Conservation (phyloP, 768 basidiomycete genomes). For the Chlorophyllum brunneum region DNA sequence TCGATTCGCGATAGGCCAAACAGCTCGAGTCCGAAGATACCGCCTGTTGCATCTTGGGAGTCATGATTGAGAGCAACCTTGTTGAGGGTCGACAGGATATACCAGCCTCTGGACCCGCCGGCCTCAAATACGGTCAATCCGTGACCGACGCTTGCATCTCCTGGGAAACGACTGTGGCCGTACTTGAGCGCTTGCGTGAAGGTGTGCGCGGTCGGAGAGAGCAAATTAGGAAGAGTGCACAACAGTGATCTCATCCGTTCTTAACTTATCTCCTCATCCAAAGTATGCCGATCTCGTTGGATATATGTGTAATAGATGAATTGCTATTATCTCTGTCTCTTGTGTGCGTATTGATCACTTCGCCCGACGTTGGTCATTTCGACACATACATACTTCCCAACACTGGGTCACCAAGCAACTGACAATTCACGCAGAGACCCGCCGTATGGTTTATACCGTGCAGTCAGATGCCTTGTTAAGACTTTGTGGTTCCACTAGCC, state of each 20-base stretch:
- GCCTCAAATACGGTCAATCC: slow-evolving; percentile 78
- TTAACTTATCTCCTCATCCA: not conserved
- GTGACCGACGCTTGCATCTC: slow-evolving; percentile 90
- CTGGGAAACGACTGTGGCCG: slow-evolving; percentile 83
- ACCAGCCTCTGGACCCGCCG: slow-evolving; percentile 63
- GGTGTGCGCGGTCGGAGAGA: slow-evolving; percentile 78
- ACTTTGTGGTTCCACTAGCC: no score
- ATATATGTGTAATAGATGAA: not conserved
- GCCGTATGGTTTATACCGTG: no score
- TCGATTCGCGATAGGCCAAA: slow-evolving; percentile 44
- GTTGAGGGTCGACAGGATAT: slow-evolving; percentile 86
- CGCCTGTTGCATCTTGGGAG: slow-evolving; percentile 74
- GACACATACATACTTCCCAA: no score
- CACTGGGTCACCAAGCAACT: no score
- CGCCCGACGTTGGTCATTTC: no score
- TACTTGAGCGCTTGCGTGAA: slow-evolving; percentile 80
- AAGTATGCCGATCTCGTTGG: no score
- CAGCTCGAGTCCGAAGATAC: slow-evolving; percentile 76
- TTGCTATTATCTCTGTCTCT: no score
- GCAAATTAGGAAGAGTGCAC: slow-evolving; percentile 32
- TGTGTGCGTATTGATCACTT: no score
- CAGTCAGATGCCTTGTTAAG: no score
- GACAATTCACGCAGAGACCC: no score
- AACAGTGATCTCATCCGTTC: not conserved
- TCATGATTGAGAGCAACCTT: slow-evolving; percentile 95